Base-by-base conservation (phyloP, 257 asterid genomes). In the Fraxinus excelsior region DNA sequence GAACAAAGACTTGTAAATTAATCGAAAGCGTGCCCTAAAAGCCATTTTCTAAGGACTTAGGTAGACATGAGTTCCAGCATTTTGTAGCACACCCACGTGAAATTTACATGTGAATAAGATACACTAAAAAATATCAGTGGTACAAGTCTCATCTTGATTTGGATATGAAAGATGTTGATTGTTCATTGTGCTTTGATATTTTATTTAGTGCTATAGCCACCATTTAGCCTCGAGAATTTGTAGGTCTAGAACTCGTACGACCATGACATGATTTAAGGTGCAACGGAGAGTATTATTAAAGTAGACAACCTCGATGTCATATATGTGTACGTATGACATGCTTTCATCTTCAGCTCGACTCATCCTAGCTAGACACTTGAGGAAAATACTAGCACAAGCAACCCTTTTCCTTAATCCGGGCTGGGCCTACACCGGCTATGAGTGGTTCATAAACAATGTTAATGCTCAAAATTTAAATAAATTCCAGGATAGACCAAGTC, bases 21-120 rank as follows among this genome's bases (percentile, higher is more conserved):
- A 67, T 68, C 75, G 49, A 42, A 3, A 68, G 85, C 87, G 85
- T 84, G 87, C 85, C 51, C 28, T 67, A 81, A 84, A 84, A 84
- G 87, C 87, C 87, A 62, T 67, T 75, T 84, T 81, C 58, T 78
- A 44, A 78, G 87, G 87, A 31, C 38, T 80, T 68, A 2, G 49
- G 12, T 42, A 42, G 49, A 11, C 49, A 42, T 2, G 68, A 62
- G 34, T 62, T 62, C 5, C 34, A 26, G 35, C 19, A 26, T 62
- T 62, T 62, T 80, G 51, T 65, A 70, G 21, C 74, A 40, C 67
- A 21, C 70, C 73, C 74, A 49, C 65, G 70, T 70, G 75, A 68
- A 38, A 44, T 74, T 66, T 80, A 70, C 23, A 21, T 67, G 79
- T 72, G 76, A 23, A 66, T 16, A n/a, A 34, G 25, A 71, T 21